Evolutionary conservation across 805 yeast genomes (phyloP), one percentile per base, ranked within the genome.

Genomic region (Barnettozyma siamensis): DNA sequence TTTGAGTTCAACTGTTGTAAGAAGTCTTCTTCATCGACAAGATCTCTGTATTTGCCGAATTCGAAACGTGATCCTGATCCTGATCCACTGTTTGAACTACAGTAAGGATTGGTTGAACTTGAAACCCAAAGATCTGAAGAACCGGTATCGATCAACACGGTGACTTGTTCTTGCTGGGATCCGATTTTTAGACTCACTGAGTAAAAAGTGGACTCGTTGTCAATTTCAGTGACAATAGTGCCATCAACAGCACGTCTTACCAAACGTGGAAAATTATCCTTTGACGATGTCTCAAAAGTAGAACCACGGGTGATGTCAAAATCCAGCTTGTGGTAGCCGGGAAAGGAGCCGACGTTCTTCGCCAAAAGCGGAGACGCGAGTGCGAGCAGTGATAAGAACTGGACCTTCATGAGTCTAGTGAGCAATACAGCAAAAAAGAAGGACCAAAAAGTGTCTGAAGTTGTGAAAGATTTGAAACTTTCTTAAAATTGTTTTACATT

Each of bases 111-210:
- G 32, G 62, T 51, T 2, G 71, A 56, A 21, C 69, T 65, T 44
- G 74, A 67, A 18, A 82, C 75, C 86, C 87, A 82, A 18, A 84
- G 61, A 57, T 83, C 91, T 0, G 85, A 72, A 0, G 88, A 81
- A 3, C 91, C 93, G 1, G 89, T 83, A 53, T 83, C 93, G n/a
- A 83, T 56, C 30, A 80, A 57, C 9, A 82, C 76, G 9, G 65
- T 66, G 6, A 82, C 65, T n/a, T 64, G 58, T 51, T 81, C 82
- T 1, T 66, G 54, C 1, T 80, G 72, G 0, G 85, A 73, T 4
- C 93, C 91, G 17, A 83, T 55, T 19, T 58, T 50, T 26, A 76
- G 44, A 5, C 61, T 62, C 3, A 70, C 73, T 16, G 73, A 60
- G 49, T 73, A 76, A 46, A 73, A 76, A 7, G 66, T 58, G 12